Evolutionary conservation across 202 grass and related monocot species (phyloP).

Genomic region (Panicum hallii): DNA sequence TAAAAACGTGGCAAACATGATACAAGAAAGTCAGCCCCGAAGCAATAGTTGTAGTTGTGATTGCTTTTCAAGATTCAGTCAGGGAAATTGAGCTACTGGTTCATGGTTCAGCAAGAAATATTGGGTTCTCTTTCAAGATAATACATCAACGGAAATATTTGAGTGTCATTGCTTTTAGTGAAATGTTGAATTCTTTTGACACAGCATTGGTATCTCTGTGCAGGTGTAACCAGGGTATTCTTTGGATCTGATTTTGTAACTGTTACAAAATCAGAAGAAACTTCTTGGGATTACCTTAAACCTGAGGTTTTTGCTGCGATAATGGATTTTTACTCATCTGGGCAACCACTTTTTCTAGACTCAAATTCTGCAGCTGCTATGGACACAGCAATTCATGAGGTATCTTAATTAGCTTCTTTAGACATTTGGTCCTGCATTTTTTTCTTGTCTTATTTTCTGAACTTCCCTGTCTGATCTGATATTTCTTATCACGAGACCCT

Average conservation of each 20-base stretch:
- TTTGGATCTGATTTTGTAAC: conserved; percentile 97
- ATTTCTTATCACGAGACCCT: conserved; percentile 6
- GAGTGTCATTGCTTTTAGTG: not conserved
- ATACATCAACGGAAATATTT: not conserved
- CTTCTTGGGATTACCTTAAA: conserved; percentile 93
- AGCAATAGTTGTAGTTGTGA: not conserved
- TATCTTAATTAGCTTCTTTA: conserved; percentile 44
- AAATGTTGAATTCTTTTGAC: conserved; percentile 19
- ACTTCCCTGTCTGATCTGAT: not conserved
- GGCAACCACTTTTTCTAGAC: conserved; percentile 84
- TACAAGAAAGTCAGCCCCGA: not conserved
- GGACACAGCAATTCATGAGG: conserved; percentile 94
- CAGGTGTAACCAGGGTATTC: conserved; percentile 95
- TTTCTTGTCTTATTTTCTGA: not conserved
- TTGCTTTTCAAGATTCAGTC: not conserved
- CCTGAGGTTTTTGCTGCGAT: conserved; percentile 91
- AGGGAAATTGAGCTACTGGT: not conserved
- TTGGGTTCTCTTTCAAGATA: not conserved
- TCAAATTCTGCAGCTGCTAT: conserved; percentile 71
- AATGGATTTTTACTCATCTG: conserved; percentile 98
- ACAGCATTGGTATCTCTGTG: conserved; percentile 33
- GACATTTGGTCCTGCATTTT: not conserved
- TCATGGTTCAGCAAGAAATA: not conserved
- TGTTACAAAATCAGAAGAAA: conserved; percentile 92
- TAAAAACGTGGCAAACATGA: too few species aligned